These are phyloP conservation scores for Talaromyces amestolkiae DNA, from an alignment of 2,329 filamentous ascomycete genomes.

Conservation along the genomic window DNA sequence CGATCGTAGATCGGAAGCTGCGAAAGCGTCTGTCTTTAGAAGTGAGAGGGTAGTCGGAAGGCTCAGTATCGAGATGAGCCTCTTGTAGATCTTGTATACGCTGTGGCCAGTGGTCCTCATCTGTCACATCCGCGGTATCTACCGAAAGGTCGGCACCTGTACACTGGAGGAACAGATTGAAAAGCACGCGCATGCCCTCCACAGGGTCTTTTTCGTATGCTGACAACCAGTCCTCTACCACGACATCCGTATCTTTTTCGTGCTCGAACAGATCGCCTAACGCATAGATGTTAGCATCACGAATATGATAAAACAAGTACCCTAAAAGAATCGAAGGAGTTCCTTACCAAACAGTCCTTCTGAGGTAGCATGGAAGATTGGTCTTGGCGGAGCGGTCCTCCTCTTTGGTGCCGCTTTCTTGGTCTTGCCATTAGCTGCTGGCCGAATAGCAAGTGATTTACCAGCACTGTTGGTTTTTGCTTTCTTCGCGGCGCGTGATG, in stretches of 20 bases:
- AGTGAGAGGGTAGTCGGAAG: constrained; percentile 88
- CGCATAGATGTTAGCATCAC: constrained; percentile 25
- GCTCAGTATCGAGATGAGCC: constrained; percentile 76
- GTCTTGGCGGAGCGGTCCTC: constrained; percentile 45
- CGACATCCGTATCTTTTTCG: constrained; percentile 54
- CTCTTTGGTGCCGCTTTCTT: constrained; percentile 39
- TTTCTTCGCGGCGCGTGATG: constrained; percentile 49
- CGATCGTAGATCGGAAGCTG: constrained; percentile 73
- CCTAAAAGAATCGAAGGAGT: not conserved
- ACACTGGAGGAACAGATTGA: constrained; percentile 63
- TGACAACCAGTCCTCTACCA: constrained; percentile 58
- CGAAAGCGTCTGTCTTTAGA: constrained; percentile 73
- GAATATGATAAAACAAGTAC: not conserved
- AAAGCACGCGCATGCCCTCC: constrained; percentile 55
- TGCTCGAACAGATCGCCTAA: constrained; percentile 60
- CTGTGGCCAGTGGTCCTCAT: constrained; percentile 80
- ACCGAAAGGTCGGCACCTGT: constrained; percentile 80
- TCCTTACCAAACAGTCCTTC: constrained; percentile 57
- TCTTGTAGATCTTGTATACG: constrained; percentile 81
- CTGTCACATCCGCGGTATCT: constrained; percentile 77
- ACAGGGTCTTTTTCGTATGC: constrained; percentile 57
- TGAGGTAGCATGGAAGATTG: constrained; percentile 52
- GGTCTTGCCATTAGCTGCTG: constrained; percentile 40
- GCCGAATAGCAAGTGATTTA: constrained; percentile 55
- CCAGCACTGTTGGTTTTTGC: constrained; percentile 51